These are phyloP conservation scores for Chlorella sp. DNA, from an alignment of 139 green algal genomes.

Conservation along the genomic window DNA sequence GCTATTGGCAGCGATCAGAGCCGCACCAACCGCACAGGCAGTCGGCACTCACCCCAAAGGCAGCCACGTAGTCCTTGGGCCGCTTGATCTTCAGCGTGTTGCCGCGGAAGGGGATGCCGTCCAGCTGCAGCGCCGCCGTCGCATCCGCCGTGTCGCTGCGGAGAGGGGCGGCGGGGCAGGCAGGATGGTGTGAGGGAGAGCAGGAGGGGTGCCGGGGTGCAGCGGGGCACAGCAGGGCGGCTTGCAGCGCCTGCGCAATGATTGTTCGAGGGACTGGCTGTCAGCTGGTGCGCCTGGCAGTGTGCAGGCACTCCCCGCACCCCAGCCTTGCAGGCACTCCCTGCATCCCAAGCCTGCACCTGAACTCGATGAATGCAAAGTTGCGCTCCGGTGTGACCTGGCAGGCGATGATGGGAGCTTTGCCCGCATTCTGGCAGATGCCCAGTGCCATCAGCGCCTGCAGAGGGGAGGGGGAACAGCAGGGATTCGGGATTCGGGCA, in stretches of 20 bases:
- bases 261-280: no score
- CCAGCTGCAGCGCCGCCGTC: slow-evolving; percentile 37
- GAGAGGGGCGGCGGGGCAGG: not conserved
- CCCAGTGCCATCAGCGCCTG: slow-evolving; percentile 40
- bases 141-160: slow-evolving; percentile 30
- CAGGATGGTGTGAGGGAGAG: not conserved
- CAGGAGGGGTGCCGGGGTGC: not conserved
- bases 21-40: no score
- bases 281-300: no score
- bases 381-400: slow-evolving; percentile 40
- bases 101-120: slow-evolving; percentile 48
- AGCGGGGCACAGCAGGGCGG: not conserved
- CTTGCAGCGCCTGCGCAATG: no score
- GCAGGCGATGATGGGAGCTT: slow-evolving; percentile 40
- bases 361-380: slow-evolving; percentile 51
- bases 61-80: slow-evolving; percentile 41
- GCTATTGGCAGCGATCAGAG: no score
- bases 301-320: no score
- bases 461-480: no score
- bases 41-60: slow-evolving; percentile 27
- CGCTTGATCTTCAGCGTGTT: slow-evolving; percentile 44
- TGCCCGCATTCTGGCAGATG: slow-evolving; percentile 26
- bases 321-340: no score
- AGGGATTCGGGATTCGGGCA: no score
- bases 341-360: no score